phyloP scores from a whole-genome alignment of 768 basidiomycete species.

The Russula dissimulans region DNA sequence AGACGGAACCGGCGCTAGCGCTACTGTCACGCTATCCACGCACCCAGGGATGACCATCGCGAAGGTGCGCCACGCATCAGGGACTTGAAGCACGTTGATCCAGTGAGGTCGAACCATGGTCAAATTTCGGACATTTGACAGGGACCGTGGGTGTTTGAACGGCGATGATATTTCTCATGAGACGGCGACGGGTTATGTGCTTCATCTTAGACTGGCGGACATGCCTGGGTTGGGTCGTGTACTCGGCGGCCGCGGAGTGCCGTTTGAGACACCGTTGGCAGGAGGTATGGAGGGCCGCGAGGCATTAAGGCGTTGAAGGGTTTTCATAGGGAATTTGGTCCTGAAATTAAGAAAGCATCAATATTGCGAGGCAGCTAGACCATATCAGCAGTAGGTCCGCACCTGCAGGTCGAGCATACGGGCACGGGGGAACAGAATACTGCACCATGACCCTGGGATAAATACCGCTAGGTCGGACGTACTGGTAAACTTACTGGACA shows the following conservation, averaged over 20 bases:
- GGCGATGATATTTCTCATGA: not conserved
- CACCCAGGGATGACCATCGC: not conserved
- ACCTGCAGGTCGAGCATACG: slow-evolving; percentile 92
- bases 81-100: not conserved
- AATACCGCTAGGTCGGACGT: not conserved
- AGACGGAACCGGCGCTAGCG: not conserved
- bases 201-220: slow-evolving; percentile 18
- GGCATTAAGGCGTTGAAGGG: slow-evolving; percentile 71
- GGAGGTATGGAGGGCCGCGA: slow-evolving; percentile 26
- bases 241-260: slow-evolving; percentile 12
- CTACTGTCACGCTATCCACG: not conserved
- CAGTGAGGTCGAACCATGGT: not conserved
- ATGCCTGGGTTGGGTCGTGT: slow-evolving; percentile 8
- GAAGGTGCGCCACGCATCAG: not conserved
- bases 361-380: not conserved
- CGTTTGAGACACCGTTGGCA: slow-evolving; percentile 13
- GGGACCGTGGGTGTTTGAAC: not conserved
- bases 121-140: not conserved
- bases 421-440: slow-evolving; percentile 93
- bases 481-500: slow-evolving; percentile 64
- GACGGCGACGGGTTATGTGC: not conserved
- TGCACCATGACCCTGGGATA: slow-evolving; percentile 25
- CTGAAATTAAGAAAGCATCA: slow-evolving; percentile 31
- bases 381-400: slow-evolving; percentile 25
- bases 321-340: slow-evolving; percentile 93